phyloP scores from a whole-genome alignment of 148 eudicot species.

The Fagopyrum tataricum region DNA sequence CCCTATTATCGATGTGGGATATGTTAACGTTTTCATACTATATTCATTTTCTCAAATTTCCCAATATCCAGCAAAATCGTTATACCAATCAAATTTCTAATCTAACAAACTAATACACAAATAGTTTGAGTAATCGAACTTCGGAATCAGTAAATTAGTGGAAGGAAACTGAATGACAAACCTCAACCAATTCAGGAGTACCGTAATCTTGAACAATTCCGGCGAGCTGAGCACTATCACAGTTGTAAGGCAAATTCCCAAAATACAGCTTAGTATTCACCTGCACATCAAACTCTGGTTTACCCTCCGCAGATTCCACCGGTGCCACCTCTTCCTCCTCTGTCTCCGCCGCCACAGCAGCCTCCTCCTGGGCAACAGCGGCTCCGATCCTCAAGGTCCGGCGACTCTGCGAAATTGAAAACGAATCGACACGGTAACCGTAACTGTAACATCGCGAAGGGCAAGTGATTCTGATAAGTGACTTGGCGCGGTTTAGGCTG shows the following conservation, averaged over 20 bases:
- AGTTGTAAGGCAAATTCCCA: slow-evolving; percentile 86
- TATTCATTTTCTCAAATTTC: not conserved
- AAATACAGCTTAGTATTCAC: slow-evolving; percentile 70
- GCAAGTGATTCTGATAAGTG: slow-evolving; percentile 18
- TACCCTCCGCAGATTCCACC: slow-evolving; percentile 11
- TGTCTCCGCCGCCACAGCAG: slow-evolving; percentile 18
- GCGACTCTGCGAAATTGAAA: slow-evolving; percentile 21
- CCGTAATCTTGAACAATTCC: slow-evolving; percentile 76
- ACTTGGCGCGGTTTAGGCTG: slow-evolving; percentile 22
- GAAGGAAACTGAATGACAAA: slow-evolving; percentile 10
- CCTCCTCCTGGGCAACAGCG: slow-evolving; percentile 49
- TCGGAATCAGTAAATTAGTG: not conserved
- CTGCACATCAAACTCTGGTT: slow-evolving; percentile 15
- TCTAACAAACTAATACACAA: not conserved
- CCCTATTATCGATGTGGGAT: no score
- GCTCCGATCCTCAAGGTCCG: slow-evolving; percentile 27
- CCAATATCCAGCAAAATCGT: not conserved
- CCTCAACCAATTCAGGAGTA: slow-evolving; percentile 90
- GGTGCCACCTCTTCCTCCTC: slow-evolving; percentile 20
- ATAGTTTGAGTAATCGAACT: not conserved
- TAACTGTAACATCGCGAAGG: slow-evolving; percentile 10
- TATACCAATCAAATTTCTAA: not conserved
- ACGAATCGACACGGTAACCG: slow-evolving; percentile 18
- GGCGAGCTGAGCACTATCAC: slow-evolving; percentile 96
- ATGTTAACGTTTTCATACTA: not conserved